Conservation (phyloP, 1,284 basidiomycete genomes). For the Coriolopsis trogii region DNA sequence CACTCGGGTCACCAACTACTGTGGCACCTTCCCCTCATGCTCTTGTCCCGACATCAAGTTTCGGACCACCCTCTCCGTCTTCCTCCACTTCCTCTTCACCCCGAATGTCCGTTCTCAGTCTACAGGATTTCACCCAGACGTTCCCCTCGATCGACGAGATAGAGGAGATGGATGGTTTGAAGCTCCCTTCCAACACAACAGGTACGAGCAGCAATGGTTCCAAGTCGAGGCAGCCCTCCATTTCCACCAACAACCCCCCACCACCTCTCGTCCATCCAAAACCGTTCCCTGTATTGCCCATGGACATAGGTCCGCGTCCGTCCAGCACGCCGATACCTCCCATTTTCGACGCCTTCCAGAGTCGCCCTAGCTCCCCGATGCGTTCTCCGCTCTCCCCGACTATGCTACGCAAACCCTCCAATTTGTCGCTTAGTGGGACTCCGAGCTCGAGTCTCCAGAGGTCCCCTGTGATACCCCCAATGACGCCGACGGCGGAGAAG, state of each 20-base stretch:
- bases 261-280: conserved; percentile 31
- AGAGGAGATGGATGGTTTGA: conserved; percentile 54
- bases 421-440: conserved; percentile 36
- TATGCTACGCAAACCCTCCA: conserved; percentile 49
- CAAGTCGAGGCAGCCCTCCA: conserved; percentile 16
- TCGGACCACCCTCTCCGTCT: conserved; percentile 74
- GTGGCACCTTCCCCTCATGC: conserved; percentile 47
- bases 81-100: conserved; percentile 51
- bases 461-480: conserved; percentile 28
- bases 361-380: conserved; percentile 59
- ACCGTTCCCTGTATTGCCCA: conserved; percentile 50
- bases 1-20: conserved; percentile 34
- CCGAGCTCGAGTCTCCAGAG: conserved; percentile 27
- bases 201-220: conserved; percentile 33
- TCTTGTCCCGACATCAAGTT: conserved; percentile 64
- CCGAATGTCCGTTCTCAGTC: conserved; percentile 36
- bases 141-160: conserved; percentile 80
- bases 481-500: conserved; percentile 37
- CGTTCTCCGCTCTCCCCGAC: conserved; percentile 39
- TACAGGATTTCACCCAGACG: conserved; percentile 58
- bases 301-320: conserved; percentile 60
- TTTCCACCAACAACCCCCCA: conserved; percentile 17
- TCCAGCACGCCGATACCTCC: conserved; percentile 75
- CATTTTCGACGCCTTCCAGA: conserved; percentile 55
- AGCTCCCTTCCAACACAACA: conserved; percentile 50